Base-by-base conservation (phyloP, 2,329 filamentous ascomycete species). In the Lachnellula cervina region DNA sequence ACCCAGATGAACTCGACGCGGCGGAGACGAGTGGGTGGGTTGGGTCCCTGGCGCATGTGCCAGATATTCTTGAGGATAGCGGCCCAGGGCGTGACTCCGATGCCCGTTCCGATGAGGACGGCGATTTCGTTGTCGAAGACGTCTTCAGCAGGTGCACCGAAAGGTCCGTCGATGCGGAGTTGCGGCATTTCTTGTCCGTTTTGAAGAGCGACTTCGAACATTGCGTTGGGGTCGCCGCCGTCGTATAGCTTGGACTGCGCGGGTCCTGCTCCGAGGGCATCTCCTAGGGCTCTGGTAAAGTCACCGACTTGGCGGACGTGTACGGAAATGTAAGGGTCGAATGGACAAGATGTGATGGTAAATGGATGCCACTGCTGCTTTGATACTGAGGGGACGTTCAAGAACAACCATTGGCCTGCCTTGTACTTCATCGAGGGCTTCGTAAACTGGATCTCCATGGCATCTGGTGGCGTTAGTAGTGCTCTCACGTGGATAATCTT, bases 1-100 rank as follows among this genome's bases (percentile, higher is more conserved):
- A 97, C 87, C 94, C 94, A 99, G 77, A 99, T 95, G 74, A 99
- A 99, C 72, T 99, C 94, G 34, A 99, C 93, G 71, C 94, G 88
- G 57, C 91, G 89, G 47, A 99, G 86, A 69, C 93, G 89, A 49
- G 83, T 85, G 1, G 93, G 92, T 23, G 92, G 90, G 76, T 97
- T 94, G 7, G 93, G 92, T 16, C 87, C 84, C 62, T 94, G 87
- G 60, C 94, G 90, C 68, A 96, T 80, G 72, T 99, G 93, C 90
- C 92, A 99, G 74, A 99, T 97, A 72, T 96, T 97, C 77, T 99
- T 99, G 62, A 94, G 79, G 63, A 94, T 93, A 2, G 87, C 80
- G 1, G 89, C 89, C 89, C 89, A 94, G 1, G 89, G 89, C 7
- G 89, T 94, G 45, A 94, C 89, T 65, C 89, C 89, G 61, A 94